These are phyloP conservation scores for Firmiana major DNA, from an alignment of 345 rosid genomes.

Conservation along the genomic window DNA sequence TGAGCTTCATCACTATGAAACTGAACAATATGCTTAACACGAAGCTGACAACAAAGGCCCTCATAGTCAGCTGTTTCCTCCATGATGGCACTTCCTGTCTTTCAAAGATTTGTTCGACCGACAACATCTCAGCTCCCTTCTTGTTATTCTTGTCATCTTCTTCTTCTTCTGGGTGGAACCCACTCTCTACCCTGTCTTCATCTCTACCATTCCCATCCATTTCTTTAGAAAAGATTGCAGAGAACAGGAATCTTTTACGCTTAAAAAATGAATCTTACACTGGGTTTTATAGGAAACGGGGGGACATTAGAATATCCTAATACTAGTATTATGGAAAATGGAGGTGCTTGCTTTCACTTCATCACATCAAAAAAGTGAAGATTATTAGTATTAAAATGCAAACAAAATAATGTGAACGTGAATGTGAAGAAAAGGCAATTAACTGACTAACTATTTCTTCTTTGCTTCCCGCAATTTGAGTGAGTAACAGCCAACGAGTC, in stretches of 20 bases:
- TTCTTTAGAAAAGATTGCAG: too few species aligned
- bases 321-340: not conserved
- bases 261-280: not conserved
- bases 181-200: not conserved
- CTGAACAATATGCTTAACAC: slow-evolving; percentile 50
- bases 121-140: slow-evolving; percentile 14
- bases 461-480: too few species aligned
- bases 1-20: slow-evolving; percentile 72
- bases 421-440: too few species aligned
- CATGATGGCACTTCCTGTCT: slow-evolving; percentile 46
- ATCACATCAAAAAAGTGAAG: not conserved
- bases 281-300: not conserved
- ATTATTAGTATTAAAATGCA: too few species aligned
- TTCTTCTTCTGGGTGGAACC: not conserved
- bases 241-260: not conserved
- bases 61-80: slow-evolving; percentile 58
- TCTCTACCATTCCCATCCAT: not conserved
- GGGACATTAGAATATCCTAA: not conserved
- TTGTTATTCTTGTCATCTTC: not conserved
- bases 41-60: slow-evolving; percentile 63
- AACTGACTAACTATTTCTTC: too few species aligned
- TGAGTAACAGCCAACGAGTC: too few species aligned
- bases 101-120: slow-evolving; percentile 54
- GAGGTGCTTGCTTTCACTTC: not conserved
- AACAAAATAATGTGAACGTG: too few species aligned